Conservation (phyloP, 2,329 filamentous ascomycete species). For the Claviceps monticola region DNA sequence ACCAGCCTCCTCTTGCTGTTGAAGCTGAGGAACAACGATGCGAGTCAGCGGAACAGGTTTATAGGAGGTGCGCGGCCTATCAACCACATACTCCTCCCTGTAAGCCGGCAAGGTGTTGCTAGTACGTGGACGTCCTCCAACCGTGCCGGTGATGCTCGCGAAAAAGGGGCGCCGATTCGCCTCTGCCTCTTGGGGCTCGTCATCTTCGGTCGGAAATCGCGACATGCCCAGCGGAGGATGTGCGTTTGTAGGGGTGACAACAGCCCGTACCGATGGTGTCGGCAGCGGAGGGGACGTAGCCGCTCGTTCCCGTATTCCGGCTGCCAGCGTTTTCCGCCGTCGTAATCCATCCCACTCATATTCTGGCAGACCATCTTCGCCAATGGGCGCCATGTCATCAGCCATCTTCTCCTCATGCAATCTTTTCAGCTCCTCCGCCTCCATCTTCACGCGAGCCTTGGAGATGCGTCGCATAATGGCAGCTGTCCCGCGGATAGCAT, state of each 20-base stretch:
- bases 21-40: conserved; percentile 37
- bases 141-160: conserved; percentile 43
- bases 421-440: conserved; percentile 64
- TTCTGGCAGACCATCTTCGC: conserved; percentile 53
- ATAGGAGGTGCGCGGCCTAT: conserved; percentile 38
- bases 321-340: conserved; percentile 46
- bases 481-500: conserved; percentile 83
- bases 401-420: conserved; percentile 64
- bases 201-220: conserved; percentile 54
- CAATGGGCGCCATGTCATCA: conserved; percentile 59
- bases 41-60: conserved; percentile 50
- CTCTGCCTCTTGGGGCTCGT: conserved; percentile 37
- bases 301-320: conserved; percentile 16
- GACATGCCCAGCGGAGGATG: conserved; percentile 61
- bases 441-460: conserved; percentile 58
- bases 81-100: conserved; percentile 23
- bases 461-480: conserved; percentile 80
- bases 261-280: conserved; percentile 11
- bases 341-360: conserved; percentile 90
- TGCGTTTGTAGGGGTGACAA: conserved; percentile 12
- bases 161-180: conserved; percentile 35
- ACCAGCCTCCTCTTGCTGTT: conserved; percentile 27
- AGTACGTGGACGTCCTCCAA: conserved; percentile 22
- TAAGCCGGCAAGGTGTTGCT: conserved; percentile 18
- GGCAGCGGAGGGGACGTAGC: conserved; percentile 14